phyloP scores from a whole-genome alignment of 2,329 filamentous ascomycete genomes.

The Incumbomyces delicatus region DNA sequence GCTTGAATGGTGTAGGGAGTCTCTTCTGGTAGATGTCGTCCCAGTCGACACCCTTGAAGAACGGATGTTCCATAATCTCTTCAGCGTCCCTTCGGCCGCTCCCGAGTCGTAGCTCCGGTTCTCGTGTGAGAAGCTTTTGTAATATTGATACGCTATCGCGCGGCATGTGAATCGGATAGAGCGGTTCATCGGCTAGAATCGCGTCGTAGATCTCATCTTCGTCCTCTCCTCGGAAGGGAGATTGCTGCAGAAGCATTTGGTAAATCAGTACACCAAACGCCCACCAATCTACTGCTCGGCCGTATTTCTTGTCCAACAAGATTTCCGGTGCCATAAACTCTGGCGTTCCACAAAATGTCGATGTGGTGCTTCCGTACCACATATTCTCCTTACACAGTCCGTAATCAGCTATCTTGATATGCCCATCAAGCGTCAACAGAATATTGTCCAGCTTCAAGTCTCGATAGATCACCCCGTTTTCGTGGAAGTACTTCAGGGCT shows the following conservation, averaged over 20 bases:
- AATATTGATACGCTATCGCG: slow-evolving; percentile 94
- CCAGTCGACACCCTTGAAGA: slow-evolving; percentile 97
- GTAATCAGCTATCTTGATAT: slow-evolving; percentile 98
- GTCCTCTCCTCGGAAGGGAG: slow-evolving; percentile 95
- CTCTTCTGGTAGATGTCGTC: slow-evolving; percentile 97
- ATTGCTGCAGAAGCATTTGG: slow-evolving; percentile 98
- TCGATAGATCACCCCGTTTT: slow-evolving; percentile 96
- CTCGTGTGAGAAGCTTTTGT: slow-evolving; percentile 90
- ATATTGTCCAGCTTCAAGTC: slow-evolving; percentile 81
- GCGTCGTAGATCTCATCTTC: slow-evolving; percentile 99
- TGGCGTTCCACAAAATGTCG: slow-evolving; percentile 98
- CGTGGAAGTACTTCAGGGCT: slow-evolving; percentile 97
- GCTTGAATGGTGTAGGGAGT: slow-evolving; percentile 78
- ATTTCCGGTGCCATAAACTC: slow-evolving; percentile 99
- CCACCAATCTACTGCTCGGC: slow-evolving; percentile 97
- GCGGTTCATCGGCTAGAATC: slow-evolving; percentile 90
- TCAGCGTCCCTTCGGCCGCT: slow-evolving; percentile 94
- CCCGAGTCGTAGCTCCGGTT: slow-evolving; percentile 85
- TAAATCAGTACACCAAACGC: slow-evolving; percentile 98
- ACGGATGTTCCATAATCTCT: slow-evolving; percentile 97
- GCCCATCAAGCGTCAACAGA: slow-evolving; percentile 82
- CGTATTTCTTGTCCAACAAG: slow-evolving; percentile 95
- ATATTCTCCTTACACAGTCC: slow-evolving; percentile 99
- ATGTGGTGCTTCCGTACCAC: slow-evolving; percentile 96
- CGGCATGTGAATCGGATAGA: slow-evolving; percentile 98